Percentiles rank a stretch among this genome's conserved stretches.
These are phyloP conservation scores for Crotalaria pallida DNA, from an alignment of 306 rosid species.

Conservation along the genomic window DNA sequence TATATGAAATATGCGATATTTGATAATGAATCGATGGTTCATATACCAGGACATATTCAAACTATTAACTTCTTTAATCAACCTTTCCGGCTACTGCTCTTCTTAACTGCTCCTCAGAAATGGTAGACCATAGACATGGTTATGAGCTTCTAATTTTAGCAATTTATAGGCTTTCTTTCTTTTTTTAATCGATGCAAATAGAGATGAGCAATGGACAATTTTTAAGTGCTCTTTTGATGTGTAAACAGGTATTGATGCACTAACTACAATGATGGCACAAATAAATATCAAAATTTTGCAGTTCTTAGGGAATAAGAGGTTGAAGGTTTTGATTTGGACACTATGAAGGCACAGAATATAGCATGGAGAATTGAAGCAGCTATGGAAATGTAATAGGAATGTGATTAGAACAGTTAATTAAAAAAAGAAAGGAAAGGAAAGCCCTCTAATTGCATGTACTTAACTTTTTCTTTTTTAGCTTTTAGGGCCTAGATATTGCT, in stretches of 20 bases:
- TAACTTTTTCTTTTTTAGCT: background rate
- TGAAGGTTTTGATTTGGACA: slow-evolving; percentile 19
- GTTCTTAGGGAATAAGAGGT: slow-evolving; percentile 7
- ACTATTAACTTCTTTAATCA: background rate
- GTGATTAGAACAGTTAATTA: slow-evolving; percentile 9
- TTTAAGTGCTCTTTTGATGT: background rate
- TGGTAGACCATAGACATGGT: too few species aligned
- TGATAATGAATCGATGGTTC: background rate
- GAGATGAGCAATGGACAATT: background rate
- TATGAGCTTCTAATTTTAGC: background rate
- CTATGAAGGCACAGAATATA: background rate
- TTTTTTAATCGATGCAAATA: background rate
- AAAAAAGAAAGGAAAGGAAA: background rate
- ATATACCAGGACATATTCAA: background rate
- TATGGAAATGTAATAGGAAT: background rate
- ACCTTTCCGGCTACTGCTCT: background rate
- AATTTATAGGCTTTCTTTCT: background rate
- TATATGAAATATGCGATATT: background rate
- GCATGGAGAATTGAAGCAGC: slow-evolving; percentile 4
- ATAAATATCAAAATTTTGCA: slow-evolving; percentile 20
- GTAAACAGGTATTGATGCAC: slow-evolving; percentile 44
- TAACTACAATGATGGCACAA: slow-evolving; percentile 25
- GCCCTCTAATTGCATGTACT: background rate
- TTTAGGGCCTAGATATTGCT: background rate
- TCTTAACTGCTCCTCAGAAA: background rate